Percentiles rank a stretch among this genome's conserved stretches.
phyloP scores from a whole-genome alignment of 2,329 filamentous ascomycete genomes.

The Fusarium sp. region DNA sequence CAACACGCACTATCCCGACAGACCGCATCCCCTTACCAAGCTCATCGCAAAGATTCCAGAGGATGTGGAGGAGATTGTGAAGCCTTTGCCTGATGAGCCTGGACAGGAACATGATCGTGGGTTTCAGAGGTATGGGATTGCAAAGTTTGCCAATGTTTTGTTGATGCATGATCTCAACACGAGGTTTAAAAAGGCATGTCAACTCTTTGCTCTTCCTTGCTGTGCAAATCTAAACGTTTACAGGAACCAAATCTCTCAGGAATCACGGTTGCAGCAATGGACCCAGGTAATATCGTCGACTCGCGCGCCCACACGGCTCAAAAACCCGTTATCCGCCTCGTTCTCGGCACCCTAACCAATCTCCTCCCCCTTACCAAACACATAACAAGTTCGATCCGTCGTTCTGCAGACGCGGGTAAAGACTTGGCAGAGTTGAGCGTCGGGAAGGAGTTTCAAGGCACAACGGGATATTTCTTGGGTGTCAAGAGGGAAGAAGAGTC shows the following conservation, averaged over 20 bases:
- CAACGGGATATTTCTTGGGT: conserved; percentile 24
- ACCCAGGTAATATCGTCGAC: conserved; percentile 37
- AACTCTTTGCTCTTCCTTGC: too few species aligned
- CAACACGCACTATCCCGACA: conserved; percentile 19
- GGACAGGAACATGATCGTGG: conserved; percentile 33
- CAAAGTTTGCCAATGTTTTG: conserved; percentile 39
- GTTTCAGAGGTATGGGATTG: conserved; percentile 36
- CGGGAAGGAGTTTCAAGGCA: background rate
- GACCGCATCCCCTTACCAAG: conserved; percentile 22
- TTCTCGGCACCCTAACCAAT: background rate
- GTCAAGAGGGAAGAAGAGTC: background rate
- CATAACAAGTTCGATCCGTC: conserved; percentile 18
- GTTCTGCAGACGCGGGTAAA: conserved; percentile 19
- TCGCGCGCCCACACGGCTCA: conserved; percentile 31
- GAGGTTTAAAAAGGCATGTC: conserved; percentile 20
- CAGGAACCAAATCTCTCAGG: conserved; percentile 28
- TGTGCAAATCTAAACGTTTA: background rate
- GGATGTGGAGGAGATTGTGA: conserved; percentile 5
- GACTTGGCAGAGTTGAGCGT: conserved; percentile 30
- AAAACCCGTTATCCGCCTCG: background rate
- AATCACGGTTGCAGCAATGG: conserved; percentile 36
- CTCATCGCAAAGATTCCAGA: conserved; percentile 18
- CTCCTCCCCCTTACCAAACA: conserved; percentile 13
- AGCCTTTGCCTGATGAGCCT: background rate
- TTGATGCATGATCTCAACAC: conserved; percentile 41